These are phyloP conservation scores for Marasmius sp. DNA, from an alignment of 1,284 basidiomycete species.

Conservation along the genomic window DNA sequence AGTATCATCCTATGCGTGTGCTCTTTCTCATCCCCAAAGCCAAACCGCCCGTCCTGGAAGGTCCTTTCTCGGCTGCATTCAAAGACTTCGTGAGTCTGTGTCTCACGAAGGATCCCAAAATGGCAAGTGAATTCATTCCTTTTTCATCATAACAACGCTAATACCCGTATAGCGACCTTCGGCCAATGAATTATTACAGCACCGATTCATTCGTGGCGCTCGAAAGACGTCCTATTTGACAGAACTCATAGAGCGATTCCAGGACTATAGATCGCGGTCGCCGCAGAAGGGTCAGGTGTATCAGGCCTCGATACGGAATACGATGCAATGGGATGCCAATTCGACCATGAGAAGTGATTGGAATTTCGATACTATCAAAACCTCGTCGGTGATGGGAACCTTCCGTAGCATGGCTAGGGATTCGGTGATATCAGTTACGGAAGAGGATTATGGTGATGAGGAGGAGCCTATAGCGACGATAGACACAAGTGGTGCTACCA, in stretches of 20 bases:
- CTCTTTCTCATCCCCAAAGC: slow-evolving; percentile 95
- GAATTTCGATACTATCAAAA: slow-evolving; percentile 92
- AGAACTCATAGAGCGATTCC: slow-evolving; percentile 84
- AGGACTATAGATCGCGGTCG: slow-evolving; percentile 63
- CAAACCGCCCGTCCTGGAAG: slow-evolving; percentile 91
- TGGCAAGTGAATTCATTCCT: slow-evolving; percentile 45
- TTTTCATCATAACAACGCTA: not conserved
- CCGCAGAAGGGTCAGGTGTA: slow-evolving; percentile 55
- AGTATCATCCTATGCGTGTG: slow-evolving; percentile 95
- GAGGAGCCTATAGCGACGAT: slow-evolving; percentile 41
- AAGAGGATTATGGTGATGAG: slow-evolving; percentile 45
- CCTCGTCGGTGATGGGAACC: slow-evolving; percentile 72
- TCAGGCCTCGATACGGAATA: slow-evolving; percentile 56
- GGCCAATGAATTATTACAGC: slow-evolving; percentile 88
- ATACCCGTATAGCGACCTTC: slow-evolving; percentile 68
- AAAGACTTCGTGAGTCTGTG: slow-evolving; percentile 92
- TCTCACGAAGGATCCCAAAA: slow-evolving; percentile 87
- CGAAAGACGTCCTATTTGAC: slow-evolving; percentile 80
- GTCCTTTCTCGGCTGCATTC: slow-evolving; percentile 81
- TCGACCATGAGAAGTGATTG: slow-evolving; percentile 85
- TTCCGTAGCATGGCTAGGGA: slow-evolving; percentile 69
- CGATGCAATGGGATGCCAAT: slow-evolving; percentile 61
- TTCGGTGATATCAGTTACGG: slow-evolving; percentile 52
- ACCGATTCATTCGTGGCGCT: slow-evolving; percentile 88
- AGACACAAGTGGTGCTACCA: slow-evolving; percentile 54